Conservation (phyloP, 306 rosid genomes). For the Prunus persica region DNA sequence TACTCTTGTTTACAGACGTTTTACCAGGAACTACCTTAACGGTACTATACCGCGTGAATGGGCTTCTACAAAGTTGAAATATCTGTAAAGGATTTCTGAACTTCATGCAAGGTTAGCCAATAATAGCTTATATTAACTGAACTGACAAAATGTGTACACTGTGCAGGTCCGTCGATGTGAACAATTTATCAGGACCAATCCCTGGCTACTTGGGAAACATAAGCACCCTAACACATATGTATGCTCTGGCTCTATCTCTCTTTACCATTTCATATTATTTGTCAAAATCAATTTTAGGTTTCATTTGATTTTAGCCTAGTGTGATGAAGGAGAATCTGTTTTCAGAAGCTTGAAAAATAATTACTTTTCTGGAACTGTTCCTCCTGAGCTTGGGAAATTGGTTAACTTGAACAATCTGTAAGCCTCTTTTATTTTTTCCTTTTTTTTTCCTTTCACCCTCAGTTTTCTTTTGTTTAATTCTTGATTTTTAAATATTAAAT, state of each 20-base stretch:
- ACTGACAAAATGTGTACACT: not conserved
- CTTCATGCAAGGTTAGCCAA: not conserved
- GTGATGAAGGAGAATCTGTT: not conserved
- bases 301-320: not conserved
- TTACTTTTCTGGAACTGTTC: slow-evolving; percentile 13
- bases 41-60: slow-evolving; percentile 21
- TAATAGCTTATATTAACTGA: not conserved
- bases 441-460: no score
- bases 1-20: not conserved
- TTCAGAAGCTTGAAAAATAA: slow-evolving; percentile 20
- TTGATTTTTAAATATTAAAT: not conserved
- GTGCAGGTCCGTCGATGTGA: slow-evolving; percentile 1
- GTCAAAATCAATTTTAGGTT: no score
- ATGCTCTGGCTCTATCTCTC: not conserved
- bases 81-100: not conserved
- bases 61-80: slow-evolving; percentile 7
- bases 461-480: not conserved
- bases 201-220: not conserved
- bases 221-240: slow-evolving; percentile 1
- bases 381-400: slow-evolving; percentile 21
- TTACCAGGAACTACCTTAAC: slow-evolving; percentile 11
- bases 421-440: not conserved
- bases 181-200: not conserved
- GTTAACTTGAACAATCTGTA: slow-evolving; percentile 18
- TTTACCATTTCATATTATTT: not conserved